These are phyloP conservation scores for Daldinia loculata DNA, from an alignment of 495 filamentous ascomycete species.

Conservation along the genomic window DNA sequence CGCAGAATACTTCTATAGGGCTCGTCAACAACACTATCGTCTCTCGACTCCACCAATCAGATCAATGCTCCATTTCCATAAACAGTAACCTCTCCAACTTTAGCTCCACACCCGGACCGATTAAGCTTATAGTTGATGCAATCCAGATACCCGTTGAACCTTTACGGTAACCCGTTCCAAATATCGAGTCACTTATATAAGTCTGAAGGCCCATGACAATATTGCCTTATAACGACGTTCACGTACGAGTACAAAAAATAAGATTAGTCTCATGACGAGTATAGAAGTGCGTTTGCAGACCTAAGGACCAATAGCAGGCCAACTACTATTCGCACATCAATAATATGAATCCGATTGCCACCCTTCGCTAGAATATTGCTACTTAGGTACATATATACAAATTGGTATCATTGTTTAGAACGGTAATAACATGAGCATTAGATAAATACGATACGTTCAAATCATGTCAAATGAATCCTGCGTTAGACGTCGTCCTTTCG, in stretches of 20 bases:
- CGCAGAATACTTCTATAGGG: not conserved
- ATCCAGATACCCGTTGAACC: too few relatives aligned
- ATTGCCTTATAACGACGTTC: too few relatives aligned
- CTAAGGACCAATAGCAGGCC: not conserved
- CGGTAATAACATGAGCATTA: not conserved
- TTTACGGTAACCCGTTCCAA: too few relatives aligned
- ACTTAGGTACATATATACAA: conserved; percentile 4
- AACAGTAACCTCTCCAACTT: conserved; percentile 7
- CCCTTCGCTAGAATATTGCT: not conserved
- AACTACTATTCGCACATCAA: not conserved
- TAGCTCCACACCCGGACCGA: not conserved
- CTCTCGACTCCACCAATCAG: conserved; percentile 18
- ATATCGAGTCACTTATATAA: too few relatives aligned
- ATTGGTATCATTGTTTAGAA: conserved; percentile 13
- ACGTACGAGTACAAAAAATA: too few relatives aligned
- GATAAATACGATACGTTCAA: not conserved
- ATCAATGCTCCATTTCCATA: conserved; percentile 3
- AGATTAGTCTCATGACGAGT: too few relatives aligned
- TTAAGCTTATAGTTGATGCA: not conserved
- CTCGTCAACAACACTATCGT: not conserved
- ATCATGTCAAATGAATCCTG: not conserved
- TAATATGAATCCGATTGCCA: not conserved
- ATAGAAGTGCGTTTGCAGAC: too few relatives aligned
- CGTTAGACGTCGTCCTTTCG: conserved; percentile 1
- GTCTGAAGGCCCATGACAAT: too few relatives aligned